Evolutionary conservation across 2,329 filamentous ascomycete species (phyloP), one percentile per base, ranked within the genome.

Genomic region (Aspergillus felis): DNA sequence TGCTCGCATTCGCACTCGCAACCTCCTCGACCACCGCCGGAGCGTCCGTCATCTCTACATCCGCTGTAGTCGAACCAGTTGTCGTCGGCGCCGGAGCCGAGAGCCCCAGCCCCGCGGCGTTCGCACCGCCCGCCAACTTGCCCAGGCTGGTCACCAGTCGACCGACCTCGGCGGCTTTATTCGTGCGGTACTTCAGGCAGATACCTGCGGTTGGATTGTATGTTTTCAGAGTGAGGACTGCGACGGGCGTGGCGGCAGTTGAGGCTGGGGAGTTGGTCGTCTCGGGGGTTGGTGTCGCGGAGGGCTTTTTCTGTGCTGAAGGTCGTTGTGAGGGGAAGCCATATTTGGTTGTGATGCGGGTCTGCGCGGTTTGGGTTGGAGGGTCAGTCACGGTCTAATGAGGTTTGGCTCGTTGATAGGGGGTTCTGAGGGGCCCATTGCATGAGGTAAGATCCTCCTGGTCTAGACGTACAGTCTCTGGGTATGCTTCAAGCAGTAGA

Each of bases 331-430:
- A 66, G 14, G 74, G 71, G 72, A 93, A 86, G 72, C 86, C 88
- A 85, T 97, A 99, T 81, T 90, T 92, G 62, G 92, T 96, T 65
- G 91, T 95, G 78, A 97, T 91, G 70, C 87, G 85, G 50, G 93
- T 92, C 92, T 97, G 69, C 22, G n/a, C n/a, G 4, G 2, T 9
- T 22, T 38, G 32, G 4, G 12, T 32, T 14, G 29, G 29, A 32
- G 29, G 12, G 29, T 38, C 5, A 38, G 32, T 38, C 32, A 53
- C 59, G 32, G 28, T 56, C 24, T 25, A 22, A 50, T 57, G 60
- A 38, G 50, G 22, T 14, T 57, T 49, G 50, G 48, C 57, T 56
- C 53, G 5, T 29, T 54, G 51, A 17, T n/a, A 28, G 22, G 14
- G 10, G 42, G 28, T 48, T 28, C 38, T 12, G 46, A 51, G 56